Percentiles rank a stretch among this genome's conserved stretches.
phyloP scores from a whole-genome alignment of 2,329 filamentous ascomycete species.

The Tolypocladium nubicola region DNA sequence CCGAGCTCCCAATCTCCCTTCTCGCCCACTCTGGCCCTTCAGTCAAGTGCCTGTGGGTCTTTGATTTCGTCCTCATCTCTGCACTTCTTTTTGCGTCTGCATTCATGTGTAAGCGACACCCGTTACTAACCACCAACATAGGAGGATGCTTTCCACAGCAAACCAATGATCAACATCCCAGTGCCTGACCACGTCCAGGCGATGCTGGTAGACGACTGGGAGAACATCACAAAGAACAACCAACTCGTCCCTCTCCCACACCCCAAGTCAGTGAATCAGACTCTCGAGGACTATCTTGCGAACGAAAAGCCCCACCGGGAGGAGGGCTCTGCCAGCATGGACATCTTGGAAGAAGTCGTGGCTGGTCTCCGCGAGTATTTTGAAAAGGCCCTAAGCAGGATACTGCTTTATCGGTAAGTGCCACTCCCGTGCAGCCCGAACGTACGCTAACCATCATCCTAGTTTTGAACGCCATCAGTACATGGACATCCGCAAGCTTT shows the following conservation, averaged over 20 bases:
- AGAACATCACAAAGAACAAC: conserved; percentile 92
- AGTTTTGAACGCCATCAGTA: conserved; percentile 90
- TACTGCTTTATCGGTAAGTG: conserved; percentile 68
- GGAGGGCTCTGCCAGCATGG: conserved; percentile 58
- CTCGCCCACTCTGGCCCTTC: background rate
- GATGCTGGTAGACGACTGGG: conserved; percentile 94
- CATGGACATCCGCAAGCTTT: conserved; percentile 61
- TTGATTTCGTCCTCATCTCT: background rate
- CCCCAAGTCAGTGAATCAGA: conserved; percentile 59
- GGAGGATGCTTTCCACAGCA: conserved; percentile 80
- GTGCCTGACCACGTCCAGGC: conserved; percentile 88
- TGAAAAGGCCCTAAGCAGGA: conserved; percentile 76
- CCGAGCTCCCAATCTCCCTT: background rate
- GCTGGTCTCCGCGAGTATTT: conserved; percentile 88
- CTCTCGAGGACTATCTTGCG: conserved; percentile 71
- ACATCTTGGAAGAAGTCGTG: conserved; percentile 84
- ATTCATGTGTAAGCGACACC: background rate
- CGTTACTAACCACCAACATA: conserved; percentile 26
- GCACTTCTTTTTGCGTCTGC: background rate
- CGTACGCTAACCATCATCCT: conserved; percentile 10
- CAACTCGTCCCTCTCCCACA: conserved; percentile 81
- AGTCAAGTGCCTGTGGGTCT: background rate
- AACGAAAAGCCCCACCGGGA: conserved; percentile 58
- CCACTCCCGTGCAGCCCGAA: background rate
- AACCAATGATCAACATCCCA: conserved; percentile 75